Base-by-base conservation (phyloP, 2,329 filamentous ascomycete species). In the Cladosporium sp. region DNA sequence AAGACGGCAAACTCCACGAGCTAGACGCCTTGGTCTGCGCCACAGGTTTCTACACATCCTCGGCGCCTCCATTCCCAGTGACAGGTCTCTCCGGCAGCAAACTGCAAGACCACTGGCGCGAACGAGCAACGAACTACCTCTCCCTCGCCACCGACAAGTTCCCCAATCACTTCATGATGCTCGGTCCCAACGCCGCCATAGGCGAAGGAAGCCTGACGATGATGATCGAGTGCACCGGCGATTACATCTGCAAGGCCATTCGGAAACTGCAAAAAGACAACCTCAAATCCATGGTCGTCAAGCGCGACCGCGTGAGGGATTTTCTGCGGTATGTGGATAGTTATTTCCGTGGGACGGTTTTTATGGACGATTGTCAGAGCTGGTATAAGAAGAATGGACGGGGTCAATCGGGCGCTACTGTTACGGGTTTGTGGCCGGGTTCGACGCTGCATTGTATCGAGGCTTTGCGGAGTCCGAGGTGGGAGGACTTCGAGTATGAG, bases 371-470 rank as follows among this genome's bases (percentile, higher is more conserved):
- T 50, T 88, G 85, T 62, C 80, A 78, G 30, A 83, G 79, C 0
- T 88, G 85, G 85, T 85, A 85, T 53, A 88, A 88, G 51, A 57
- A 57, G 42, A 55, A 59, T 52, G 57, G 57, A 22, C 80, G 83
- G 13, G 80, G 80, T 0, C 67, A 68, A 3, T 77, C 82, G 0
- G 83, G 83, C 0, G 76, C 73, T 0, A 69, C 82, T 3, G 80
- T 88, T 22, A 82, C 85, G 51, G 84, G 83, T 0, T 60, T 85
- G 3, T 89, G 84, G 78, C 85, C 85, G 0, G 84, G 84, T 0
- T 85, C 80, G 56, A 82, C 82, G 1, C 72, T 77, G 0, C 81
- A 85, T 57, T 68, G 81, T 27, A 82, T 82, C 2, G 73, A 79
- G 12, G 72, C 84, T 7, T 71, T 80, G 19, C 69, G 62, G n/a